Base-by-base conservation (phyloP, 2,329 filamentous ascomycete genomes). In the Aspergillus fischeri region DNA sequence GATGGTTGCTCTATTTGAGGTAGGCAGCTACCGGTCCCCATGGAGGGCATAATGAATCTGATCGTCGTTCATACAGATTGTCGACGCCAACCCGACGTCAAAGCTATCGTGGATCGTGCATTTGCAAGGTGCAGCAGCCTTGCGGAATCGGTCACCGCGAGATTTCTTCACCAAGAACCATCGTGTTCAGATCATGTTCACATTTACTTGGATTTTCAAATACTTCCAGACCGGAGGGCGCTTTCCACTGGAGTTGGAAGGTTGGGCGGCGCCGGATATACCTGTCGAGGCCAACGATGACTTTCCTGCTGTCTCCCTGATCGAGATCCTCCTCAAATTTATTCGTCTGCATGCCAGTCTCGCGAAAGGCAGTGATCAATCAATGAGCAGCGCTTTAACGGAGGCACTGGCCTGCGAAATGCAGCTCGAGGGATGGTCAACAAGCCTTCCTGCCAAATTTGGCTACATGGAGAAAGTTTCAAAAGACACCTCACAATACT, bases 1-100 rank as follows among this genome's bases (percentile, higher is more conserved):
- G 38, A 65, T 63, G 61, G 52, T 67, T n/a, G 57, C 59, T 52
- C 28, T 64, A 29, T 64, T 65, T 27, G 57, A 68, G 64, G 67
- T 68, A 56, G 17, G 61, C 54, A 25, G 41, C 44, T 24, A 6
- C 20, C 28, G 3, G 4, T 17, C 32, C 14, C 32, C 32, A 7
- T 17, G 14, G 1, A 17, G 32, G 45, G 1, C 27, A 32, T 28
- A 7, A n/a, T 24, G 49, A 9, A 9, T 29, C 41, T 24, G 24
- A 38, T 24, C 53, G 11, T 41, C 53, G 14, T 41, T 21, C 3
- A 25, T 21, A 27, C 24, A 68, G 64, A 65, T 67, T 60, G 63
- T 67, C 14, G 64, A 57, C 38, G 62, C 62, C 35, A 49, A 44
- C 7, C 50, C 59, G n/a, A 60, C 49, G 10, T 38, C 59, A 20